Evolutionary conservation across 2,329 filamentous ascomycete species (phyloP), one percentile per base, ranked within the genome.

Genomic region (Colletotrichum simmondsii): DNA sequence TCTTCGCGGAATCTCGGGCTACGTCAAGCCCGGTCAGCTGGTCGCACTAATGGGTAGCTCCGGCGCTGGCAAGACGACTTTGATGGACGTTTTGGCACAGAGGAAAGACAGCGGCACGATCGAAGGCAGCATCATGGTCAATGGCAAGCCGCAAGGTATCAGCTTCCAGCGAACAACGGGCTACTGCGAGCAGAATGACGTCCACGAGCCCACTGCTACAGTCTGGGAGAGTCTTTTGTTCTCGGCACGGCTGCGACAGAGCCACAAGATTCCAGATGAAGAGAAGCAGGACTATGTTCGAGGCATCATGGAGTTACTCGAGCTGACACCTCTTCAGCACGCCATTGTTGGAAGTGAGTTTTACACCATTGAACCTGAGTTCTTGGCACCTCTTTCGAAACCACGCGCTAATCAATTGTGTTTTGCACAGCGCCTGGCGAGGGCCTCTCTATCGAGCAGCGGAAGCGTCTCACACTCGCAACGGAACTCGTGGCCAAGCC

Each of bases 401-500:
- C 42, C 42, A 22, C 3, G 19, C 19, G 42, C 42, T 49, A 22
- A 49, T 49, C 42, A 22, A n/a, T 19, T 1, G 22, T 0, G 2
- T n/a, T n/a, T 11, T 49, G 3, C 42, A 1, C 88, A 68, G 58
- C 37, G 7, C 77, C 78, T 7, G 88, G 78, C 0, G 86, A 83
- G 24, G 86, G 87, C 61, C 81, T 89, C 16, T 85, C 82, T 12
- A 85, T 87, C 8, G 87, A 87, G 16, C 86, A 89, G 75, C 79
- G 86, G 1, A 93, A 94, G 83, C 87, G 92, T 37, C 82, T 94
- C 1, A 93, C 92, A 0, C 92, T 94, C 49, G 92, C 90, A 63
- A 91, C 93, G 0, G 92, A 94, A 76, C 81, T 94, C 7, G 92
- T 91, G 12, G 91, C 92, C 1, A 92, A 92, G 77, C 92, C 92